Base-by-base conservation (phyloP, 192 early-diverging fungal genomes). In the Entomortierella lignicola region DNA sequence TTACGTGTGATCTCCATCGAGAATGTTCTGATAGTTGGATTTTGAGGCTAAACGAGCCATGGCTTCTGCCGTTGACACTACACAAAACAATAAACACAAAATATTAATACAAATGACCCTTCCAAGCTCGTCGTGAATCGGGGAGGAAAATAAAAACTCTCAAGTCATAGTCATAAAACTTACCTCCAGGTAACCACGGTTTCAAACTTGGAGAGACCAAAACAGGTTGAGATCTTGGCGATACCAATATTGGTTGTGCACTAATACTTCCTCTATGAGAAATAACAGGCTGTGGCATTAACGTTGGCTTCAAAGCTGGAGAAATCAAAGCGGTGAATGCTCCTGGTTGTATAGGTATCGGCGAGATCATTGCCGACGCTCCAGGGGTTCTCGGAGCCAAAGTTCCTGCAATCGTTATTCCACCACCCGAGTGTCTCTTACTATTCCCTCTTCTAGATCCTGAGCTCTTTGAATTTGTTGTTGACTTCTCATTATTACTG, bases 1-100 rank as follows among this genome's bases (percentile, higher is more conserved):
- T n/a, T 91, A 87, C 89, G 91, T 91, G n/a, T 92, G 89, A 55
- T 94, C 90, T 17, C 96, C 97, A 63, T 96, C 92, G 32, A 94
- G 69, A 2, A 97, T 89, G 63, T 94, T 94, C 64, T 94, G 93
- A 83, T 97, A 97, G 69, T 98, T 89, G 31, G 86, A 87, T 68
- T 81, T 84, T 4, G 83, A 74, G 7, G 88, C 88, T 20, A 89
- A 59, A 50, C 81, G 82, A 0, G 75, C 75, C 75, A 79, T 79
- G 23, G 52, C 75, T 52, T 79, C 75, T 15, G 75, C 52, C 32
- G 75, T 70, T 0, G 75, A 79, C 17, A 79, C 75, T 77, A 68
- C 43, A 62, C 2, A 23, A 29, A 23, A 29, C 10, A 37, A 41
- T 50, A 63, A 50, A n/a, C n/a, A n/a, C n/a, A n/a, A n/a, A n/a